Percentiles rank a stretch among this genome's conserved stretches.
Evolutionary conservation across 108 stramenopile genomes (phyloP).

Genomic region (Fragilaria radians): DNA sequence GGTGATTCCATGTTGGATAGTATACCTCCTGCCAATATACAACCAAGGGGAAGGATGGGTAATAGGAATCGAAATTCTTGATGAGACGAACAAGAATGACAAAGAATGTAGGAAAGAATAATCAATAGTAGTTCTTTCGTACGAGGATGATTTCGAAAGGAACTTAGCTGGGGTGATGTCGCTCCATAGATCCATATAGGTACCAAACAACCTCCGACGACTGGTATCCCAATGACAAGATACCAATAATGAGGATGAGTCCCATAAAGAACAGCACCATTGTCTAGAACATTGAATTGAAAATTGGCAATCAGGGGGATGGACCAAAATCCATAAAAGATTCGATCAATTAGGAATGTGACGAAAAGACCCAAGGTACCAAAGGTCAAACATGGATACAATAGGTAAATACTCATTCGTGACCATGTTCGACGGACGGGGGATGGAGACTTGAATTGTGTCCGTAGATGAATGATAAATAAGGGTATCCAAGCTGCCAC

Average conservation of each 20-base stretch:
- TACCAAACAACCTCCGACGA: constrained; percentile 52
- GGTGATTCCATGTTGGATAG: not conserved
- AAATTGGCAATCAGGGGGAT: constrained; percentile 76
- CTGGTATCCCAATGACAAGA: constrained; percentile 69
- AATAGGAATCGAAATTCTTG: constrained; percentile 94
- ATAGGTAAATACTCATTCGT: constrained; percentile 10
- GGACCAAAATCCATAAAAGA: constrained; percentile 77
- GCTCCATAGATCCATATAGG: constrained; percentile 52
- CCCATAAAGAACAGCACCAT: constrained; percentile 73
- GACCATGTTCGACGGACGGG: not conserved
- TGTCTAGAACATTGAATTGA: constrained; percentile 79
- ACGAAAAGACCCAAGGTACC: constrained; percentile 47
- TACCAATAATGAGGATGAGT: constrained; percentile 84
- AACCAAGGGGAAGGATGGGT: constrained; percentile 83
- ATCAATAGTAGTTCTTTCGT: constrained; percentile 26
- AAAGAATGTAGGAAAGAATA: constrained; percentile 35
- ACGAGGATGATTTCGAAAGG: no score
- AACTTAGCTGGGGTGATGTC: no score
- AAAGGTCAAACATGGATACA: constrained; percentile 36
- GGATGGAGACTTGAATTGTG: constrained; percentile 11
- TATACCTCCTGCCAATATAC: constrained; percentile 49
- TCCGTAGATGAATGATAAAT: constrained; percentile 49
- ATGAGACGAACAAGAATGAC: constrained; percentile 86
- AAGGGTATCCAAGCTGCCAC: constrained; percentile 75
- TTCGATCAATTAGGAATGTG: constrained; percentile 56